phyloP scores from a whole-genome alignment of 83 land plant species.

The Thuja plicata region DNA sequence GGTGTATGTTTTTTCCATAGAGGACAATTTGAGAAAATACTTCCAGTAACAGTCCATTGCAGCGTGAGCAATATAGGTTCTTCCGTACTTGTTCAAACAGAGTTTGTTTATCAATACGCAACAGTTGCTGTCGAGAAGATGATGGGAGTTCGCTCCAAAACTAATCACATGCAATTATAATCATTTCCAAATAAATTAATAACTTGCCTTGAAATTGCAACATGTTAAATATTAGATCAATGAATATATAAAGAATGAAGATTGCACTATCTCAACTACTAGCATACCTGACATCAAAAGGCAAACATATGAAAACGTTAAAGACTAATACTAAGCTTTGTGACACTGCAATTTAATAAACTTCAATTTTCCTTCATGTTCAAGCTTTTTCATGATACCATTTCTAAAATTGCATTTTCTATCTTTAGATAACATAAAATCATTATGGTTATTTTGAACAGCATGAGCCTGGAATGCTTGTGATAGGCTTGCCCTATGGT shows the following conservation, averaged over 20 bases:
- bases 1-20: slow-evolving; percentile 88
- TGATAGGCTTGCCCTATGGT: not conserved
- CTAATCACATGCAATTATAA: slow-evolving; percentile 32
- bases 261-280: not conserved
- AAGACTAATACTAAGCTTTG: not conserved
- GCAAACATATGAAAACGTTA: not conserved
- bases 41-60: slow-evolving; percentile 95
- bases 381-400: not conserved
- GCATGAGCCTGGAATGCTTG: not conserved
- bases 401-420: not conserved
- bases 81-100: slow-evolving; percentile 97
- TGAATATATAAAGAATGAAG: not conserved
- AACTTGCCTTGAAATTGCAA: not conserved
- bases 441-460: not conserved
- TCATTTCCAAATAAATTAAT: not conserved
- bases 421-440: not conserved
- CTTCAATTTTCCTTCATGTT: not conserved
- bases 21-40: slow-evolving; percentile 90
- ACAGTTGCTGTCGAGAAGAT: slow-evolving; percentile 72
- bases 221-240: not conserved
- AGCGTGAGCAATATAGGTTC: slow-evolving; percentile 98
- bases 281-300: not conserved
- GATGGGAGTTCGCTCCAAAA: slow-evolving; percentile 88
- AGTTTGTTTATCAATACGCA: slow-evolving; percentile 92
- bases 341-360: not conserved